phyloP scores from a whole-genome alignment of 2,329 filamentous ascomycete species.

The Sporothrix phasma region DNA sequence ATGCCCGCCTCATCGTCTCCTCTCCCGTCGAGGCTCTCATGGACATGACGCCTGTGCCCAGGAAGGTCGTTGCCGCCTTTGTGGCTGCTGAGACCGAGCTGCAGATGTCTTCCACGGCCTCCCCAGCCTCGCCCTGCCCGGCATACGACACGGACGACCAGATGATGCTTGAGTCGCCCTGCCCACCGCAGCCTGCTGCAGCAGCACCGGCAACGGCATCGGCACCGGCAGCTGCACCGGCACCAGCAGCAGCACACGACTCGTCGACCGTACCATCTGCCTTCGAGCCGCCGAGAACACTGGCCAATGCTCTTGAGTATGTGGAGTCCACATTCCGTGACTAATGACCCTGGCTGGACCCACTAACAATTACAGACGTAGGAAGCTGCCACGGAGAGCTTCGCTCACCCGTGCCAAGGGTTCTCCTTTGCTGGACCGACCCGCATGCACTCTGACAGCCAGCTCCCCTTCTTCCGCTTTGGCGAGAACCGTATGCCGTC shows the following conservation, averaged over 20 bases:
- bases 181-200: conserved; percentile 8
- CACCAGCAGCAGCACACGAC: not conserved
- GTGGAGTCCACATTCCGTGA: not conserved
- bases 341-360: not conserved
- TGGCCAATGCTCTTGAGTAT: conserved; percentile 2
- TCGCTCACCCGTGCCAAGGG: conserved; percentile 67
- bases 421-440: conserved; percentile 55
- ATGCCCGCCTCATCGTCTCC: conserved; percentile 70
- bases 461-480: conserved; percentile 67
- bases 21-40: conserved; percentile 66
- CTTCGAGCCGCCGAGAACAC: not conserved
- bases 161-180: conserved; percentile 48
- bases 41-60: conserved; percentile 88
- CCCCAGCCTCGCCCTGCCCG: conserved; percentile 56
- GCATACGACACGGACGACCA: conserved; percentile 26
- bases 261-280: not conserved
- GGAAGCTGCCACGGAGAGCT: conserved; percentile 62
- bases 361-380: conserved; percentile 39
- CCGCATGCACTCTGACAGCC: conserved; percentile 51
- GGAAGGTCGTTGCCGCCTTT: conserved; percentile 60
- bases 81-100: conserved; percentile 47
- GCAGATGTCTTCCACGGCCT: conserved; percentile 41
- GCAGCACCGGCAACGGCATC: not conserved
- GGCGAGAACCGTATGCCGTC: conserved; percentile 31
- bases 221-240: not conserved